Evolutionary conservation across 140 eudicot genomes (phyloP).

Genomic region (Ambrosia hybrid): DNA sequence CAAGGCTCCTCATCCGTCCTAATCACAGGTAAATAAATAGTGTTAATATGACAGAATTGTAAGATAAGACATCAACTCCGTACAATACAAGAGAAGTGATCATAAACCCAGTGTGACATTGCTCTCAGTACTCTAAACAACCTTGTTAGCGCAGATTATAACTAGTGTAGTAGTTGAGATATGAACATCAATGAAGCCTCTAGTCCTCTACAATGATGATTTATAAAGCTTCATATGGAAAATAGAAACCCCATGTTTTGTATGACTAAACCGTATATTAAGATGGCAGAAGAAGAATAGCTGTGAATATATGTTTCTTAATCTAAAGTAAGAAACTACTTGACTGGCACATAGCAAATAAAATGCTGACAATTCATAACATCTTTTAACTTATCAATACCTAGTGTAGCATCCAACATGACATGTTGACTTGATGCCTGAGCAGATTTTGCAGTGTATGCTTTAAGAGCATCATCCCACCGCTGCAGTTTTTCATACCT

Average conservation of each 20-base stretch:
- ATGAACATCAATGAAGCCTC: too few species aligned
- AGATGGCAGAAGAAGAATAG: background rate
- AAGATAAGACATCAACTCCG: background rate
- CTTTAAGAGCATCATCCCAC: conserved; percentile 97
- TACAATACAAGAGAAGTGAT: background rate
- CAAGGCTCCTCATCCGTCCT: conserved; percentile 97
- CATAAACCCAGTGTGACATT: background rate
- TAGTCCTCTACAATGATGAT: too few species aligned
- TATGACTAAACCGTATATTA: background rate
- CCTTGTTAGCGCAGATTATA: background rate
- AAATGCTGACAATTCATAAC: conserved; percentile 6
- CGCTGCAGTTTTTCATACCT: conserved; percentile 98
- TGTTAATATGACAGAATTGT: background rate
- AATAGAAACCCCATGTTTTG: background rate
- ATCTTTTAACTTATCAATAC: conserved; percentile 35
- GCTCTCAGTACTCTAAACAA: background rate
- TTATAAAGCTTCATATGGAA: background rate
- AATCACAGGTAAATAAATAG: conserved; percentile 11
- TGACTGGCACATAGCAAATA: conserved; percentile 10
- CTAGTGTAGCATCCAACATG: conserved; percentile 83
- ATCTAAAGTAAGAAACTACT: background rate
- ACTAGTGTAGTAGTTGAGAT: background rate
- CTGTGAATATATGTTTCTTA: background rate
- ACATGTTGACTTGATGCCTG: conserved; percentile 82
- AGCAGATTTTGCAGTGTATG: conserved; percentile 81